Conservation (phyloP, 495 filamentous ascomycete species). For the Aspergillus nanangensis region DNA sequence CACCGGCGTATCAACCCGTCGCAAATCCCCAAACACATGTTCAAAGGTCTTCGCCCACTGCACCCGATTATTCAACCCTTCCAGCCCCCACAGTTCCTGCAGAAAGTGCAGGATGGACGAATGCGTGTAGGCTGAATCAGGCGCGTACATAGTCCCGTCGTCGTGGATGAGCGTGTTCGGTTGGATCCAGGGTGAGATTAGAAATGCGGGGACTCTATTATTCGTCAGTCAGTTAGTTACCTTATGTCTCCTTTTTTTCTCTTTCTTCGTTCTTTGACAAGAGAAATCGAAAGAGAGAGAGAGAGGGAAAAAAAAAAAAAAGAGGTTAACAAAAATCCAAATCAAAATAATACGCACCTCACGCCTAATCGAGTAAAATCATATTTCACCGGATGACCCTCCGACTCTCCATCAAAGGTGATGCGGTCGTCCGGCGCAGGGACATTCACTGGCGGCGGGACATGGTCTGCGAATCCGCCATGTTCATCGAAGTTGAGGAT, state of each 20-base stretch:
- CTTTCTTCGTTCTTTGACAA: background rate
- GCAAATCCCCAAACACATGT: constrained; percentile 26
- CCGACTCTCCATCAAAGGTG: constrained; percentile 32
- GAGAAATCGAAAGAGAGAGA: no score
- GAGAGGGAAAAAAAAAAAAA: background rate
- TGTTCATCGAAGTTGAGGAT: constrained; percentile 49
- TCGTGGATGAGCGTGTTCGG: constrained; percentile 37
- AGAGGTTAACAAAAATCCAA: no score
- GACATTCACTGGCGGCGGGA: constrained; percentile 36
- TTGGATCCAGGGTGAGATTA: constrained; percentile 40
- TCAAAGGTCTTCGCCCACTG: constrained; percentile 40
- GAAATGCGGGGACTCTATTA: constrained; percentile 36
- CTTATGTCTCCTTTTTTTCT: background rate
- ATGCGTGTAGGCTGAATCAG: constrained; percentile 40
- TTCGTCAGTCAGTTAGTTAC: no score
- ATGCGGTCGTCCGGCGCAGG: constrained; percentile 32
- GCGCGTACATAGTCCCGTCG: constrained; percentile 32
- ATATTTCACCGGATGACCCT: constrained; percentile 33
- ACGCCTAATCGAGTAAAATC: constrained; percentile 43
- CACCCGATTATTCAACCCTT: constrained; percentile 37
- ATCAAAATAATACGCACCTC: no score
- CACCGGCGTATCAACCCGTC: constrained; percentile 27
- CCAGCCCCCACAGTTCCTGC: constrained; percentile 37
- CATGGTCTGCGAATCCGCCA: constrained; percentile 45
- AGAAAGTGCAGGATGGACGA: constrained; percentile 38